Evolutionary conservation across 2,329 filamentous ascomycete species (phyloP).

Genomic region (Monilinia laxa): DNA sequence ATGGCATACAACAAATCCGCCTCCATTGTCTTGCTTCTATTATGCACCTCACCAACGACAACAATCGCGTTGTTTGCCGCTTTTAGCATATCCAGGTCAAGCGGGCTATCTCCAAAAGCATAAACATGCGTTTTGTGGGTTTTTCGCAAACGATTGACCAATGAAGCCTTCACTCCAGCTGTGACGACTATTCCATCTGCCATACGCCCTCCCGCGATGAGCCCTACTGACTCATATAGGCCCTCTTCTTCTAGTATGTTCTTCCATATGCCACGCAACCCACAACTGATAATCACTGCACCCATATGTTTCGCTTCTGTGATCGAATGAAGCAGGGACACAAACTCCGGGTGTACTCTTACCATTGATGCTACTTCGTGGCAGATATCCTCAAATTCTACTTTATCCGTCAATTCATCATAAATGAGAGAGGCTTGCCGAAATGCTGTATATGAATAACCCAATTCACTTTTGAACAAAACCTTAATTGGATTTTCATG

Average conservation of each 20-base stretch:
- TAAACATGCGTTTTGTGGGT: slow-evolving; percentile 45
- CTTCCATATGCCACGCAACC: slow-evolving; percentile 55
- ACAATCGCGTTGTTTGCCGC: slow-evolving; percentile 55
- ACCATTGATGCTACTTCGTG: slow-evolving; percentile 45
- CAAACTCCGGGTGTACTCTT: slow-evolving; percentile 50
- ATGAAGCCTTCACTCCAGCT: slow-evolving; percentile 48
- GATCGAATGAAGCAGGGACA: slow-evolving; percentile 44
- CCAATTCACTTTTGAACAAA: slow-evolving; percentile 48
- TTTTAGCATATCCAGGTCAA: slow-evolving; percentile 58
- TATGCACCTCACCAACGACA: slow-evolving; percentile 50
- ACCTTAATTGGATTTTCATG: slow-evolving; percentile 41
- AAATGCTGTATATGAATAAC: slow-evolving; percentile 56
- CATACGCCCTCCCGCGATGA: slow-evolving; percentile 54
- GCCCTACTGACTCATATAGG: slow-evolving; percentile 45
- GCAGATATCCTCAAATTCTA: slow-evolving; percentile 49
- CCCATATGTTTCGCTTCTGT: slow-evolving; percentile 43
- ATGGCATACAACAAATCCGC: slow-evolving; percentile 46
- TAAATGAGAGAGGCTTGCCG: slow-evolving; percentile 54
- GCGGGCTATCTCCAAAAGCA: slow-evolving; percentile 60
- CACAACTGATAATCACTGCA: slow-evolving; percentile 55
- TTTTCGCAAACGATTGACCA: slow-evolving; percentile 47
- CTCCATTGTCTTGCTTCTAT: slow-evolving; percentile 56
- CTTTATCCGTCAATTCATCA: slow-evolving; percentile 45
- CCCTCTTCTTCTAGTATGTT: slow-evolving; percentile 48
- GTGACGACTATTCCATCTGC: slow-evolving; percentile 52